Conservation (phyloP, 1,284 basidiomycete species). For the Tetrapyrgos nigripes region DNA sequence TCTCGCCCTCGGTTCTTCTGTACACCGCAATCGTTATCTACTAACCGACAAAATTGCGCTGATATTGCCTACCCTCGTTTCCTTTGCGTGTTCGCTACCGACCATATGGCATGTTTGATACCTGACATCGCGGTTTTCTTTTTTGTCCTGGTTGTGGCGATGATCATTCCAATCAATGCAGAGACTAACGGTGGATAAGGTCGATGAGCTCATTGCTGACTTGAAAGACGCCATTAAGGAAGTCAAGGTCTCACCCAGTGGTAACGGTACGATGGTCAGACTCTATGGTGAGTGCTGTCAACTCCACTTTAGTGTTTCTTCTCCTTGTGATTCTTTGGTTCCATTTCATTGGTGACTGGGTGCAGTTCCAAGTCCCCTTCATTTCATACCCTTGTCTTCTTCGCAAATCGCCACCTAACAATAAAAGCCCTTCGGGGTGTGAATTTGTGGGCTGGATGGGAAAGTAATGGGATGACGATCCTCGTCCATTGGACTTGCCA, state of each 20-base stretch:
- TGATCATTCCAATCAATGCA: conserved; percentile 35
- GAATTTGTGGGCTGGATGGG: no score
- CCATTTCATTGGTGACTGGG: conserved; percentile 1
- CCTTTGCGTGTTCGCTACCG: background rate
- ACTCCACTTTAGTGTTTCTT: no score
- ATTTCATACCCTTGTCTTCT: no score
- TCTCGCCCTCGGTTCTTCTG: conserved; percentile 12
- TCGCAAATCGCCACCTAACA: no score
- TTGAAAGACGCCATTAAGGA: conserved; percentile 79
- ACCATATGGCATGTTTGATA: no score
- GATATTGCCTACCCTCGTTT: no score
- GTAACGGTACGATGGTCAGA: conserved; percentile 84
- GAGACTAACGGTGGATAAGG: conserved; percentile 79
- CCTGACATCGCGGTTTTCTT: background rate
- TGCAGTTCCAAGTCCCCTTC: no score
- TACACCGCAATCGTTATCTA: no score
- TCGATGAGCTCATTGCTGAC: conserved; percentile 83
- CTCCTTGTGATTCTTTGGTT: conserved; percentile 10
- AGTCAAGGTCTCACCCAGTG: conserved; percentile 61
- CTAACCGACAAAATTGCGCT: background rate
- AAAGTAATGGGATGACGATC: no score
- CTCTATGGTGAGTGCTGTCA: conserved; percentile 89
- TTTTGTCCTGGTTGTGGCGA: no score
- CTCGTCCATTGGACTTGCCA: background rate
- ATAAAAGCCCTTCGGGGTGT: no score